phyloP scores from a whole-genome alignment of 768 basidiomycete species.

The Mycena chlorophos region DNA sequence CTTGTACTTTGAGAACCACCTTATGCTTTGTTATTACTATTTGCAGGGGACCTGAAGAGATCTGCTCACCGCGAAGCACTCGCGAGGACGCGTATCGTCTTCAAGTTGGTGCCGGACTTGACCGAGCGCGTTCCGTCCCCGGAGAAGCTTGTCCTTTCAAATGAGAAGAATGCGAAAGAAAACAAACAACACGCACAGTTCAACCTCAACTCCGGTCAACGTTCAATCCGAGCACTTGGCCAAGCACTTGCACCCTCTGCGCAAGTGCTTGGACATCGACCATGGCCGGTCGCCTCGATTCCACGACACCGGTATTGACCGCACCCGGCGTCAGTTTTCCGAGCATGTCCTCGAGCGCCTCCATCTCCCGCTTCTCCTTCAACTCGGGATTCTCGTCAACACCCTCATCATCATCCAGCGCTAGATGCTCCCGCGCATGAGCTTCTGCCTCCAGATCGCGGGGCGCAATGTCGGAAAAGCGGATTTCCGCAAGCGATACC shows the following conservation, averaged over 20 bases:
- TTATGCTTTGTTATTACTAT: too few species aligned
- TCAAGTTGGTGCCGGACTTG: too few species aligned
- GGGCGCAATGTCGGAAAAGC: slow-evolving; percentile 72
- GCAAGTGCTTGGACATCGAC: slow-evolving; percentile 44
- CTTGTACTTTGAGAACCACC: too few species aligned
- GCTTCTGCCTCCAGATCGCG: slow-evolving; percentile 75
- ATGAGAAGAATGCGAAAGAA: too few species aligned
- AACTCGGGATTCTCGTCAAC: slow-evolving; percentile 44
- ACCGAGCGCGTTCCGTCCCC: too few species aligned
- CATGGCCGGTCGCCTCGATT: slow-evolving; percentile 31
- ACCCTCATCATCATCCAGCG: slow-evolving; percentile 35
- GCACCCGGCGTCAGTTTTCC: slow-evolving; percentile 39
- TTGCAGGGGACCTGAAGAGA: too few species aligned
- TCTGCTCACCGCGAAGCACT: too few species aligned
- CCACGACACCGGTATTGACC: slow-evolving; percentile 13
- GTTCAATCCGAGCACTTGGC: slow-evolving; percentile 32
- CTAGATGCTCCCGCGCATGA: slow-evolving; percentile 70
- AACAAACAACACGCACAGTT: too few species aligned
- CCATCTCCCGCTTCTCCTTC: slow-evolving; percentile 49
- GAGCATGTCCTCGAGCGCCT: slow-evolving; percentile 58
- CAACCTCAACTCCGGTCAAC: slow-evolving; percentile 26
- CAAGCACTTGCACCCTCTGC: slow-evolving; percentile 35
- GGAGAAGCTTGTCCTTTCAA: too few species aligned
- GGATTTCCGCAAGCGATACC: slow-evolving; percentile 54
- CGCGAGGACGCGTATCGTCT: too few species aligned